Evolutionary conservation across 148 eudicot species (phyloP).

Genomic region (Salicornia ramosissima): DNA sequence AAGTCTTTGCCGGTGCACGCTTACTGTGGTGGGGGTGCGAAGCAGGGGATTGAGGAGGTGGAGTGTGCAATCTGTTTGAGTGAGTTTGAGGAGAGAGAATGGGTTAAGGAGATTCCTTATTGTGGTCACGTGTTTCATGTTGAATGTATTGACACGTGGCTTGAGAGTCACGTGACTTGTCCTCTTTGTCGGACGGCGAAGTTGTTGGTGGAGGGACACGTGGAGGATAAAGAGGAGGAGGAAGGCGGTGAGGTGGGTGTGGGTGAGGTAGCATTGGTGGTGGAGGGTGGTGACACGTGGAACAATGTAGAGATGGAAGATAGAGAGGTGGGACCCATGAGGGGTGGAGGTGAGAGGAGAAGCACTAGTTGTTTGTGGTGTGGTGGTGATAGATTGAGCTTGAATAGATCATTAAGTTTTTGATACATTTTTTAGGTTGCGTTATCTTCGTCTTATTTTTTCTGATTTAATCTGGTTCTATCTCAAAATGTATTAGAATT

Average conservation of each 20-base stretch:
- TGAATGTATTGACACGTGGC: constrained; percentile 72
- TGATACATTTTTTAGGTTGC: constrained; percentile 9
- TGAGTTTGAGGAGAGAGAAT: constrained; percentile 46
- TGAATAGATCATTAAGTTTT: constrained; percentile 27
- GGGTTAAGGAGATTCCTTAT: constrained; percentile 48
- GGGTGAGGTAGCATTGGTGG: constrained; percentile 17
- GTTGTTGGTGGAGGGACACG: constrained; percentile 14
- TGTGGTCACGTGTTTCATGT: constrained; percentile 46
- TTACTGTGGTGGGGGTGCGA: constrained; percentile 37
- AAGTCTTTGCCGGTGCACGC: constrained; percentile 38
- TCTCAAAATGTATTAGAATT: no score
- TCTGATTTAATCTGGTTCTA: no score
- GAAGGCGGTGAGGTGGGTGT: background rate
- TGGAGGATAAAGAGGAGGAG: background rate
- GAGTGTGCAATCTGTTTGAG: constrained; percentile 49
- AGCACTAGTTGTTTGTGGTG: constrained; percentile 18
- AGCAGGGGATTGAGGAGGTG: constrained; percentile 25
- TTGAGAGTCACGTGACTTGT: constrained; percentile 60
- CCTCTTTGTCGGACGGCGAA: constrained; percentile 48
- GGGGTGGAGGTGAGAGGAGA: constrained; percentile 18
- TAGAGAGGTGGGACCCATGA: constrained; percentile 15
- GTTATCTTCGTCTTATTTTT: no score
- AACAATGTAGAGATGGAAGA: background rate
- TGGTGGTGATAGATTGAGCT: constrained; percentile 17
- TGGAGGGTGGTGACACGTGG: constrained; percentile 28